A percentile compares a stretch with the other conserved stretches of the same genome.
These are phyloP conservation scores for Thymus quinquecostatus DNA, from an alignment of 257 asterid species.

Conservation along the genomic window DNA sequence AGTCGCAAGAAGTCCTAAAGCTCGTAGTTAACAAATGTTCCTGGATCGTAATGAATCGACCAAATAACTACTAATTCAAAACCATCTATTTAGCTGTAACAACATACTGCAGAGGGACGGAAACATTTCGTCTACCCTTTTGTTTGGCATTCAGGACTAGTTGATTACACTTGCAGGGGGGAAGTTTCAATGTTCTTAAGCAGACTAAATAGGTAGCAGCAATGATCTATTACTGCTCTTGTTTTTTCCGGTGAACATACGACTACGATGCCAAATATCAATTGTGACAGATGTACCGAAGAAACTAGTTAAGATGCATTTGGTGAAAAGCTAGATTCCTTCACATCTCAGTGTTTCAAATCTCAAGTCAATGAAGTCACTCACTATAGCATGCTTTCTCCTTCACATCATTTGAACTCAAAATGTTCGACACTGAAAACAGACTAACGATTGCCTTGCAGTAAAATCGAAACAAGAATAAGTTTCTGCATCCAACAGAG, in stretches of 20 bases:
- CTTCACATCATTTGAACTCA: background rate
- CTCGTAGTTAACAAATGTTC: too few species aligned
- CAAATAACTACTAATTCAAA: background rate
- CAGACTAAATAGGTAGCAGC: background rate
- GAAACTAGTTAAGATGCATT: background rate
- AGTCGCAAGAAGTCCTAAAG: background rate
- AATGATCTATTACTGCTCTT: constrained; percentile 9
- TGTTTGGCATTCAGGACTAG: too few species aligned
- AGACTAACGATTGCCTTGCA: background rate
- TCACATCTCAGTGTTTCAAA: constrained; percentile 12
- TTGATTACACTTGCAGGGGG: background rate
- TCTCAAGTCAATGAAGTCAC: constrained; percentile 7
- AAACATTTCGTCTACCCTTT: too few species aligned
- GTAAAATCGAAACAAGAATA: background rate
- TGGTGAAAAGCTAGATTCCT: background rate
- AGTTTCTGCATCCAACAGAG: constrained; percentile 3
- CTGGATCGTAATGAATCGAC: background rate
- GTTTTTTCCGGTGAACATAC: background rate
- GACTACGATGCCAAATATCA: background rate
- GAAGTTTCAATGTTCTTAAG: constrained; percentile 2
- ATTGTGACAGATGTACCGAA: constrained; percentile 6
- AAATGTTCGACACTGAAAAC: background rate
- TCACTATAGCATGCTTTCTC: background rate
- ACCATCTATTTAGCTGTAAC: background rate
- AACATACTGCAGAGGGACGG: background rate